Percentiles rank a stretch among this genome's conserved stretches.
Evolutionary conservation across 768 basidiomycete species (phyloP).

Genomic region (Termitomyces sp.): DNA sequence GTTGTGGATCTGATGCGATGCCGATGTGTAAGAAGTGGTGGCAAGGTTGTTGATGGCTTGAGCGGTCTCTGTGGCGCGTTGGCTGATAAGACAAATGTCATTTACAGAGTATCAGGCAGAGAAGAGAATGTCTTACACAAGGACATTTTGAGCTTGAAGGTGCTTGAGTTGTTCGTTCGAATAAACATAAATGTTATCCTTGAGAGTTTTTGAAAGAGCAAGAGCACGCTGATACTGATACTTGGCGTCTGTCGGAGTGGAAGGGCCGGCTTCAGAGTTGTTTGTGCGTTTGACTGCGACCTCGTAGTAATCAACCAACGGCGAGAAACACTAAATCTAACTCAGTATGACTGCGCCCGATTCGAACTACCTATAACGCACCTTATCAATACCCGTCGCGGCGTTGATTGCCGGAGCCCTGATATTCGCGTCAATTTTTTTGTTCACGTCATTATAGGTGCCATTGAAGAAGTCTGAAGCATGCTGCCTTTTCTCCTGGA

Average conservation of each 20-base stretch:
- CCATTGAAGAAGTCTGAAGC: slow-evolving; percentile 53
- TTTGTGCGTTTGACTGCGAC: slow-evolving; percentile 46
- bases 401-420: slow-evolving; percentile 57
- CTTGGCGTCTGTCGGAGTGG: slow-evolving; percentile 47
- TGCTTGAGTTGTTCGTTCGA: slow-evolving; percentile 71
- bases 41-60: slow-evolving; percentile 57
- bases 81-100: slow-evolving; percentile 29
- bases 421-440: slow-evolving; percentile 54
- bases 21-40: slow-evolving; percentile 47
- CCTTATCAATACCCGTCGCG: slow-evolving; percentile 70
- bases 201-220: slow-evolving; percentile 58
- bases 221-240: slow-evolving; percentile 78
- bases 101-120: neutral
- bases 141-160: slow-evolving; percentile 56
- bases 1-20: slow-evolving; percentile 51
- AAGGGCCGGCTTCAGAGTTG: slow-evolving; percentile 40
- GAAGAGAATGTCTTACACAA: slow-evolving; percentile 44
- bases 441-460: slow-evolving; percentile 21
- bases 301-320: slow-evolving; percentile 70
- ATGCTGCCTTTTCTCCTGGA: slow-evolving; percentile 52
- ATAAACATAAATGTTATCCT: slow-evolving; percentile 57
- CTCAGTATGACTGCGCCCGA: slow-evolving; percentile 4
- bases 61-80: slow-evolving; percentile 67
- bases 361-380: slow-evolving; percentile 24
- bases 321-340: slow-evolving; percentile 55